These are phyloP conservation scores for Fistulifera pelliculosa DNA, from an alignment of 108 stramenopile genomes.

Conservation along the genomic window DNA sequence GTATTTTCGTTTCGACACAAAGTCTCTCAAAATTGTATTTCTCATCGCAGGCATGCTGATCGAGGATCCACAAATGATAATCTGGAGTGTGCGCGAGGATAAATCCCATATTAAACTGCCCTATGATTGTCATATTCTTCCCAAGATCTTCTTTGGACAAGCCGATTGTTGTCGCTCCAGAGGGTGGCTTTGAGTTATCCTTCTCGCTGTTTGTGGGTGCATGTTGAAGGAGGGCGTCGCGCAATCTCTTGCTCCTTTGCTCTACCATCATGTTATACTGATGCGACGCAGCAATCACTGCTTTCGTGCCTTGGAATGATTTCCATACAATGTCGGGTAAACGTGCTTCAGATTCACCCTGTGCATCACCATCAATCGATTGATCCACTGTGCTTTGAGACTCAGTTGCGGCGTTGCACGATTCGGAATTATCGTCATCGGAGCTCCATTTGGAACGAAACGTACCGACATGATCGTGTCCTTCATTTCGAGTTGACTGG, in stretches of 20 bases:
- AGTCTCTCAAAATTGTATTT: slow-evolving; percentile 74
- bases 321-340: slow-evolving; percentile 15
- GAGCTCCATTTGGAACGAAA: not conserved
- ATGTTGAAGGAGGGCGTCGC: no score
- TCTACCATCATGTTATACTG: slow-evolving; percentile 15
- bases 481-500: no score
- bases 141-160: slow-evolving; percentile 61
- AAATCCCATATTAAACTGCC: slow-evolving; percentile 95
- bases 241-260: slow-evolving; percentile 15
- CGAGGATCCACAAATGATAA: slow-evolving; percentile 89
- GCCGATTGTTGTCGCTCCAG: not conserved
- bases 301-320: slow-evolving; percentile 26
- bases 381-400: no score
- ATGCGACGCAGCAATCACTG: slow-evolving; percentile 20
- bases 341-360: no score
- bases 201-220: no score
- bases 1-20: slow-evolving; percentile 57
- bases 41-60: slow-evolving; percentile 92
- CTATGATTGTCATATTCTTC: slow-evolving; percentile 67
- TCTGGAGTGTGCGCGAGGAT: slow-evolving; percentile 72
- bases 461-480: no score
- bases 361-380: no score
- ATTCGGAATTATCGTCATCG: no score
- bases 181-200: no score
- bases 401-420: not conserved